Evolutionary conservation across 768 basidiomycete genomes (phyloP).

Genomic region (Pleurotus salmoneostramineus): DNA sequence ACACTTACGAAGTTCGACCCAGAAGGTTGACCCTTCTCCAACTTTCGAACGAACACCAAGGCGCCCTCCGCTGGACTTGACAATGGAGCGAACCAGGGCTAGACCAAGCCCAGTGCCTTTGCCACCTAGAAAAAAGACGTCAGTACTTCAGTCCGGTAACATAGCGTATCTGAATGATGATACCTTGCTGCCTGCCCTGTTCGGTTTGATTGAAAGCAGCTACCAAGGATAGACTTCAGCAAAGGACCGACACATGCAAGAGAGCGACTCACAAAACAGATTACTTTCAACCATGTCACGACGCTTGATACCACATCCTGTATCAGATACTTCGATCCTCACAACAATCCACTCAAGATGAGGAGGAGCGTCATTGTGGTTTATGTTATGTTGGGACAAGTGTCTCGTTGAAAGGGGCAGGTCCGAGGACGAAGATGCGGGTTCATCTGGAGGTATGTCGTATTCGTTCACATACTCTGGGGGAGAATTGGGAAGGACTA

Average conservation of each 20-base stretch:
- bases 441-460: constrained; percentile 8
- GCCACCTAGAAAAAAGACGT: constrained; percentile 34
- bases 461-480: constrained; percentile 5
- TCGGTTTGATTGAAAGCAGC: constrained; percentile 80
- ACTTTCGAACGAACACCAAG: constrained; percentile 65
- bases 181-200: constrained; percentile 66
- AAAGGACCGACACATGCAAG: constrained; percentile 1
- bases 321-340: constrained; percentile 82
- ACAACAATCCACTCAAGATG: constrained; percentile 67
- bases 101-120: constrained; percentile 74
- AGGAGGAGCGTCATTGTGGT: constrained; percentile 30
- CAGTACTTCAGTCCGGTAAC: neutral
- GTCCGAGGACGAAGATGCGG: constrained; percentile 13
- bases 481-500: constrained; percentile 35
- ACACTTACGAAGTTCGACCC: constrained; percentile 65
- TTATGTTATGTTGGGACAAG: constrained; percentile 48
- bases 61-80: constrained; percentile 70
- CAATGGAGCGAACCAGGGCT: constrained; percentile 75
- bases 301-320: constrained; percentile 48
- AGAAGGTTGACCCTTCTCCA: constrained; percentile 79
- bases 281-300: constrained; percentile 68
- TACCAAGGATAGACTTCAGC: constrained; percentile 18
- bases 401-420: constrained; percentile 32
- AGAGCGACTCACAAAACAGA: constrained; percentile 54
- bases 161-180: neutral